Conservation (phyloP, 805 yeast genomes). For the Metschnikowia hibisci region DNA sequence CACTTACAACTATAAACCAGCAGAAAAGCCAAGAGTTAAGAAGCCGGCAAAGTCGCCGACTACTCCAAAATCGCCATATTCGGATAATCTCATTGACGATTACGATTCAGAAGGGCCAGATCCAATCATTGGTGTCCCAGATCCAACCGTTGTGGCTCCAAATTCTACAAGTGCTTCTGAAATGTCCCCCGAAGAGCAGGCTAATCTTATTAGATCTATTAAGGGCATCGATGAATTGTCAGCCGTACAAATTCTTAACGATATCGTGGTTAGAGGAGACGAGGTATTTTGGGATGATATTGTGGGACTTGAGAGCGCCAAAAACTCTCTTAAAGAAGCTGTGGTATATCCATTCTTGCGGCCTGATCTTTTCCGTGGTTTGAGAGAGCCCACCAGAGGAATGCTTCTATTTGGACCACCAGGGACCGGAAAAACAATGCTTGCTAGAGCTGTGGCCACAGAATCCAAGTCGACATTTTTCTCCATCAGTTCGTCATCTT, state of each 20-base stretch:
- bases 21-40: slow-evolving; percentile 10
- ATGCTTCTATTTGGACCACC: slow-evolving; percentile 97
- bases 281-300: slow-evolving; percentile 93
- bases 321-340: slow-evolving; percentile 83
- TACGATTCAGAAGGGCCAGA: slow-evolving; percentile 18
- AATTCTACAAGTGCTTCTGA: slow-evolving; percentile 4
- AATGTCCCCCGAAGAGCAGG: slow-evolving; percentile 26
- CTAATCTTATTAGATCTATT: slow-evolving; percentile 40
- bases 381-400: slow-evolving; percentile 94
- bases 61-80: slow-evolving; percentile 21
- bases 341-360: slow-evolving; percentile 94
- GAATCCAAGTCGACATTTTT: slow-evolving; percentile 92
- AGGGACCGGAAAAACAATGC: slow-evolving; percentile 98
- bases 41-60: slow-evolving; percentile 1
- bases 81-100: slow-evolving; percentile 24
- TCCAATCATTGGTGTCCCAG: not conserved
- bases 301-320: slow-evolving; percentile 88
- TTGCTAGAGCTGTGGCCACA: slow-evolving; percentile 94
- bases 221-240: slow-evolving; percentile 75
- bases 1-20: slow-evolving; percentile 27
- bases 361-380: slow-evolving; percentile 87
- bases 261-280: slow-evolving; percentile 85
- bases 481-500: slow-evolving; percentile 83
- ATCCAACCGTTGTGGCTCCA: not conserved
- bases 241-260: slow-evolving; percentile 81